Conservation (phyloP, 768 basidiomycete genomes). For the Boletus speciosus region DNA sequence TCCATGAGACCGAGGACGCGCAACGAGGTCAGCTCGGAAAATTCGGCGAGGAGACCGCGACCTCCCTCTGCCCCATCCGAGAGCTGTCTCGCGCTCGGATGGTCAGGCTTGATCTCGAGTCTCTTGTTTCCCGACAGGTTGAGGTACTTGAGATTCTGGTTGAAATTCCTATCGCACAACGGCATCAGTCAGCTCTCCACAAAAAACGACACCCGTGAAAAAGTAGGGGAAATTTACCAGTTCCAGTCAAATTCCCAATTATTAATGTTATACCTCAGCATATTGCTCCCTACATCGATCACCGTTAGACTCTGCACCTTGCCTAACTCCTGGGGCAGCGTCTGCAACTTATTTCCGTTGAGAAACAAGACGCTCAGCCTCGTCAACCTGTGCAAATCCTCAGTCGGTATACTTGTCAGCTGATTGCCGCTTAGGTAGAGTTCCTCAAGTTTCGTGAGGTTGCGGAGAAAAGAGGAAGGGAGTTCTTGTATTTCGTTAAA, state of each 20-base stretch:
- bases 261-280: slow-evolving; percentile 93
- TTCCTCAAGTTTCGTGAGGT: slow-evolving; percentile 70
- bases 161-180: slow-evolving; percentile 78
- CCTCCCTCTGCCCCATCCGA: slow-evolving; percentile 20
- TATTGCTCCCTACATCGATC: slow-evolving; percentile 91
- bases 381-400: slow-evolving; percentile 74
- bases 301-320: slow-evolving; percentile 75
- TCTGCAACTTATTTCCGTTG: slow-evolving; percentile 92
- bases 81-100: slow-evolving; percentile 29
- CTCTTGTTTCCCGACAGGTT: slow-evolving; percentile 97
- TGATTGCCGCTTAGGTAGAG: slow-evolving; percentile 96
- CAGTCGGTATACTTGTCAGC: slow-evolving; percentile 82
- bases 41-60: slow-evolving; percentile 64
- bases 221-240: slow-evolving; percentile 54
- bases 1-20: slow-evolving; percentile 97
- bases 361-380: slow-evolving; percentile 74
- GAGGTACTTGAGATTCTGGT: slow-evolving; percentile 87
- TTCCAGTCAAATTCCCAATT: slow-evolving; percentile 99
- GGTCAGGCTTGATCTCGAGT: slow-evolving; percentile 87
- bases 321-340: slow-evolving; percentile 85
- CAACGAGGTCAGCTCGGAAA: slow-evolving; percentile 80
- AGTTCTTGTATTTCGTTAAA: slow-evolving; percentile 95
- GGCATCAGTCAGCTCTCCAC: background rate
- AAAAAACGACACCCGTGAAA: background rate
- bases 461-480: slow-evolving; percentile 71